Conservation (phyloP, 345 rosid genomes). For the Odontarrhena argentea region DNA sequence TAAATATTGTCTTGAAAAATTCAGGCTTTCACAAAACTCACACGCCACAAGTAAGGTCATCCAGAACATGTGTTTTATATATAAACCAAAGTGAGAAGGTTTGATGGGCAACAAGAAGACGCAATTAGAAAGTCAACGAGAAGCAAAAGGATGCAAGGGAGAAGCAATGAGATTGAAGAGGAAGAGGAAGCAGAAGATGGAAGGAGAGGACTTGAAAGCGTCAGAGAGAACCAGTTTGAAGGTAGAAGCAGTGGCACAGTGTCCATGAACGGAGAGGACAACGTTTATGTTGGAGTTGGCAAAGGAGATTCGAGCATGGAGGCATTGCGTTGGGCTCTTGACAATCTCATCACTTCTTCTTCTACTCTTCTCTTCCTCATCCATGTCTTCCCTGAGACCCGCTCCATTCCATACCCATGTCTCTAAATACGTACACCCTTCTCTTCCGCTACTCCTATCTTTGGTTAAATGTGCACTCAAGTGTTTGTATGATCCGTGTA, state of each 20-base stretch:
- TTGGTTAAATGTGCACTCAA: conserved; percentile 24
- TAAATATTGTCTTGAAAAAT: conserved; percentile 16
- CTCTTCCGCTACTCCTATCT: neutral
- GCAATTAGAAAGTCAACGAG: conserved; percentile 34
- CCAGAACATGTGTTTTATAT: conserved; percentile 17
- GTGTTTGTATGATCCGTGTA: conserved; percentile 30
- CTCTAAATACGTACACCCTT: conserved; percentile 17
- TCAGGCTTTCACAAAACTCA: conserved; percentile 35
- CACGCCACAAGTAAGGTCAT: conserved; percentile 27
- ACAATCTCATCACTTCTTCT: conserved; percentile 43
- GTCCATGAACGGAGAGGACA: conserved; percentile 53
- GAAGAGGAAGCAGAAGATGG: conserved; percentile 26
- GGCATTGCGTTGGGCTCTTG: conserved; percentile 74
- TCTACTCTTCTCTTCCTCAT: conserved; percentile 55
- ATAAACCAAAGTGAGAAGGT: neutral
- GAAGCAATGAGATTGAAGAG: conserved; percentile 44
- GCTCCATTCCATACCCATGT: conserved; percentile 70
- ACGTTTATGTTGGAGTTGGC: conserved; percentile 75
- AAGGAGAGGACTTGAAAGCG: conserved; percentile 37
- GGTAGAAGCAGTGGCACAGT: conserved; percentile 49
- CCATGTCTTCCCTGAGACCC: conserved; percentile 67
- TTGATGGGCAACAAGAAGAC: conserved; percentile 22
- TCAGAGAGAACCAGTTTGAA: conserved; percentile 41
- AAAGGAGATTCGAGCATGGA: conserved; percentile 77
- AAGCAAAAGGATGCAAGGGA: conserved; percentile 28